Evolutionary conservation across 2,329 filamentous ascomycete genomes (phyloP).

Genomic region (Albifimbria verrucaria): DNA sequence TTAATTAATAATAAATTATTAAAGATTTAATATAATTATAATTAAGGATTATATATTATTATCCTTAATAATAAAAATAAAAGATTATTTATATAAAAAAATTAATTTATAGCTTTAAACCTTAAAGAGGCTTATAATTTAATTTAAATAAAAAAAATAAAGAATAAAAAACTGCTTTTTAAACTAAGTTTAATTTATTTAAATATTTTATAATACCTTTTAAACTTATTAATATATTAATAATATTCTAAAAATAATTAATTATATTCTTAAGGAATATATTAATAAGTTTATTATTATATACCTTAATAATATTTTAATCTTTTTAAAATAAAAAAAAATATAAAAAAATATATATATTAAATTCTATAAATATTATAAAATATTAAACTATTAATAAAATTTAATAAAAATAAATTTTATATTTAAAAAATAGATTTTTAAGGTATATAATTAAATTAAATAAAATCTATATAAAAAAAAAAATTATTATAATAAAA

Average conservation of each 20-base stretch:
- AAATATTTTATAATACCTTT: neutral
- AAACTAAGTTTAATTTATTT: neutral
- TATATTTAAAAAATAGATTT: slow-evolving; percentile 11
- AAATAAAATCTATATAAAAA: slow-evolving; percentile 12
- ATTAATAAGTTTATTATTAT: slow-evolving; percentile 14
- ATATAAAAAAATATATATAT: slow-evolving; percentile 14
- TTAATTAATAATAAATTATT: slow-evolving; percentile 21
- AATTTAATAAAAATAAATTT: slow-evolving; percentile 13
- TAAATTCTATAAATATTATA: slow-evolving; percentile 10
- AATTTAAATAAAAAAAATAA: slow-evolving; percentile 26
- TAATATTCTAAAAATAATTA: neutral
- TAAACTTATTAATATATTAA: neutral
- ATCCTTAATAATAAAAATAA: slow-evolving; percentile 19
- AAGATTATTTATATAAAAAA: slow-evolving; percentile 13
- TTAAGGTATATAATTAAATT: slow-evolving; percentile 7
- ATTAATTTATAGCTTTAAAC: slow-evolving; percentile 12
- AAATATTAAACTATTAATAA: slow-evolving; percentile 11
- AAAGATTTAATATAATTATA: slow-evolving; percentile 19
- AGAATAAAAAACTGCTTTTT: slow-evolving; percentile 26
- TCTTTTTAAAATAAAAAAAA: slow-evolving; percentile 14
- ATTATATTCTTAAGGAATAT: slow-evolving; percentile 23
- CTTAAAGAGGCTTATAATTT: slow-evolving; percentile 23
- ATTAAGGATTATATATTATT: slow-evolving; percentile 21
- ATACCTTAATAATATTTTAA: slow-evolving; percentile 18
- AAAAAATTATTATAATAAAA: slow-evolving; percentile 9